Evolutionary conservation across 768 basidiomycete genomes (phyloP), one percentile per base, ranked within the genome.

Genomic region (Russula sp.): DNA sequence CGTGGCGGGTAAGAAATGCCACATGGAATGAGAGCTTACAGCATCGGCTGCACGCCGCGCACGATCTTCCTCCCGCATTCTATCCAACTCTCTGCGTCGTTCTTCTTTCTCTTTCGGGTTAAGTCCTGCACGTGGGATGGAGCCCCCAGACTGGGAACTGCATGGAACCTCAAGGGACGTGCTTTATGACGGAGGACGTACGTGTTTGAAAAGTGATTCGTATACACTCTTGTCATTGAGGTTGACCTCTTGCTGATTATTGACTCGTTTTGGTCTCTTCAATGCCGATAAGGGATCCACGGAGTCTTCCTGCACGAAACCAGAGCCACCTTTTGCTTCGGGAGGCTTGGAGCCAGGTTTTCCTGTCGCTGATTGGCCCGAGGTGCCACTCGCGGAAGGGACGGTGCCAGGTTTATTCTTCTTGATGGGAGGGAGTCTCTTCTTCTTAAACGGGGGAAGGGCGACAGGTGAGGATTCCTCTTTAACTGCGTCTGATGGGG

Each of bases 31-130:
- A 10, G 20, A 42, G 51, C 67, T 48, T 41, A 68, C 69, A 35
- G 51, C 46, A 50, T 64, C 64, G 25, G 66, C 65, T 16, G 56
- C 64, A n/a, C 71, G 68, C 29, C 64, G 59, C n/a, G 58, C 61
- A 36, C 67, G 61, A 52, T 72, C 71, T 48, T 69, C 70, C 39
- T 72, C 71, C 29, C 71, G 68, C 66, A 70, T 64, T 46, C 62
- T 58, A 58, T 70, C 65, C 38, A 72, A 35, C 61, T 72, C 70
- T 46, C 66, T 67, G 34, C 68, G 59, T 38, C 69, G 65, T 46
- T 72, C 71, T 39, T 69, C 66, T 56, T 69, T 69, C 45, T 66
- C 65, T 56, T 68, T 69, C 43, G 43, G 54, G 53, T 69, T 66
- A 29, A 69, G 58, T 25, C 68, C 68, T 5, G 68, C 66, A 36